Evolutionary conservation across 2,329 filamentous ascomycete genomes (phyloP).

Genomic region (Didymella sp.): DNA sequence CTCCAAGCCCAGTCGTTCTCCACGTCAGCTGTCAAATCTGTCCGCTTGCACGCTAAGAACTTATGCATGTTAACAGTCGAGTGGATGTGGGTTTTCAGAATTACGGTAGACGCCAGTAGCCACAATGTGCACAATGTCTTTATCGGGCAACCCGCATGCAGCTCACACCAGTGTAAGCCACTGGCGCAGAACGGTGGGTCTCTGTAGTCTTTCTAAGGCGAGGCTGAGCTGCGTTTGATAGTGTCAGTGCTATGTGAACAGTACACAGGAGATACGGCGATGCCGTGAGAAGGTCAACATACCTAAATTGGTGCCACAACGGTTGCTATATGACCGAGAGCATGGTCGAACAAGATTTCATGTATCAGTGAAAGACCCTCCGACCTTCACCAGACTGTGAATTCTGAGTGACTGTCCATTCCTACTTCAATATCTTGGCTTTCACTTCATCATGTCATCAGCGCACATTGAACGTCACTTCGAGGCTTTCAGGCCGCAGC

Average conservation of each 20-base stretch:
- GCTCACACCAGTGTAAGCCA: slow-evolving; percentile 12
- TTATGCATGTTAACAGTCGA: slow-evolving; percentile 5
- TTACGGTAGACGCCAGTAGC: neutral
- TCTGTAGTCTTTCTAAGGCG: neutral
- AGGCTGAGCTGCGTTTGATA: slow-evolving; percentile 13
- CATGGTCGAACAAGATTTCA: neutral
- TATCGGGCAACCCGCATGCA: slow-evolving; percentile 8
- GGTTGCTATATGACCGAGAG: slow-evolving; percentile 6
- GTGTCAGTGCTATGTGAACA: slow-evolving; percentile 5
- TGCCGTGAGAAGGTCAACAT: slow-evolving; percentile 2
- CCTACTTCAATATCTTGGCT: neutral
- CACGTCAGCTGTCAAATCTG: slow-evolving; percentile 8
- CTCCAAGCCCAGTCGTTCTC: slow-evolving; percentile 4
- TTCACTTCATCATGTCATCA: slow-evolving; percentile 11
- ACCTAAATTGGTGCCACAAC: neutral
- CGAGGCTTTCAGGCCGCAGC: neutral
- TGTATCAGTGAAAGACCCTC: neutral
- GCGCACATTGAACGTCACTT: neutral
- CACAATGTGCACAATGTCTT: slow-evolving; percentile 2
- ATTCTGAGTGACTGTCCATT: neutral
- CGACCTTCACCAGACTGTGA: neutral
- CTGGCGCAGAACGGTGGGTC: neutral
- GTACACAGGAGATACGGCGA: slow-evolving; percentile 12
- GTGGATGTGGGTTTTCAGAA: neutral
- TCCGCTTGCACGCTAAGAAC: slow-evolving; percentile 1